Conservation (phyloP, 2,329 filamentous ascomycete species). For the Hypoxylon sp. region DNA sequence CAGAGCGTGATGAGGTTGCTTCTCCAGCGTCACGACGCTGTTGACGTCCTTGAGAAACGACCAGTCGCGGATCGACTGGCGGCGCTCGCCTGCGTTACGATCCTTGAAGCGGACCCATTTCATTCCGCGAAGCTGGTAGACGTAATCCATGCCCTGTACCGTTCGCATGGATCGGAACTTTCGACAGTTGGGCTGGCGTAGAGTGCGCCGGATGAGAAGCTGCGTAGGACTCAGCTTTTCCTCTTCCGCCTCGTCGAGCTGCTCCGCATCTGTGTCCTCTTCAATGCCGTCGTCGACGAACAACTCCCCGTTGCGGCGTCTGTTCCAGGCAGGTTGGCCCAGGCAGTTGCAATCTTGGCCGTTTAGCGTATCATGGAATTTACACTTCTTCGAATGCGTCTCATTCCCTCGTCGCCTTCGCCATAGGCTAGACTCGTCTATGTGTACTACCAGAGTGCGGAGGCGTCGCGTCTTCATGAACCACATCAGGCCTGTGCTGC, state of each 20-base stretch:
- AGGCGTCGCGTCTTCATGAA: slow-evolving; percentile 51
- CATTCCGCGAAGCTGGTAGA: slow-evolving; percentile 55
- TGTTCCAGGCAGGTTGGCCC: background rate
- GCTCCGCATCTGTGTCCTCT: slow-evolving; percentile 13
- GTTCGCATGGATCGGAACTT: slow-evolving; percentile 49
- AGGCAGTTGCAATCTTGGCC: background rate
- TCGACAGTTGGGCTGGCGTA: slow-evolving; percentile 52
- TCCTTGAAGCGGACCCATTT: slow-evolving; percentile 53
- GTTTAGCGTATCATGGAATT: too few species aligned
- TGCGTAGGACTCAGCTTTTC: slow-evolving; percentile 21
- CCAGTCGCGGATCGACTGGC: slow-evolving; percentile 43
- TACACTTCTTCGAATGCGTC: background rate
- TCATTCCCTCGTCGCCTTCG: slow-evolving; percentile 52
- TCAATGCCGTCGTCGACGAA: background rate
- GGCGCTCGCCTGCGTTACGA: slow-evolving; percentile 34
- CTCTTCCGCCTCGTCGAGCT: slow-evolving; percentile 32
- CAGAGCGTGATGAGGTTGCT: slow-evolving; percentile 21
- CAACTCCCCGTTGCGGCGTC: background rate
- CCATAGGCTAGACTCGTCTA: slow-evolving; percentile 47
- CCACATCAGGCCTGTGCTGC: slow-evolving; percentile 49
- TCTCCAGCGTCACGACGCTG: slow-evolving; percentile 36
- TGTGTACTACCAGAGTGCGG: slow-evolving; percentile 50
- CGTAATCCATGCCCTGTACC: slow-evolving; percentile 55
- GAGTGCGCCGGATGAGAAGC: slow-evolving; percentile 41
- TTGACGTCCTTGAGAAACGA: slow-evolving; percentile 47